Conservation (phyloP, 1,139 yeast genomes). For the Scheffersomyces parashehatae region DNA sequence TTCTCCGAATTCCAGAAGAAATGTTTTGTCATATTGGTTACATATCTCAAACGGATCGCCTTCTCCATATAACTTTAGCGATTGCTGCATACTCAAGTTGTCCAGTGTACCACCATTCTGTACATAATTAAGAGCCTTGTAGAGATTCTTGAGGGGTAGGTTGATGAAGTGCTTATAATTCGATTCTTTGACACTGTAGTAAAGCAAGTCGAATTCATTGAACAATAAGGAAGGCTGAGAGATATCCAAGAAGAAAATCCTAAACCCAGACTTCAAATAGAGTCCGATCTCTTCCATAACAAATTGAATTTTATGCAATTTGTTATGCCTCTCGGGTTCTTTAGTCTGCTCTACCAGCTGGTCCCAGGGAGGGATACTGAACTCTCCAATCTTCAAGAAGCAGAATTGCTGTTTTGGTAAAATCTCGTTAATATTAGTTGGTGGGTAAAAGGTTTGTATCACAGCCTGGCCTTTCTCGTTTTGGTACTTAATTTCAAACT, state of each 20-base stretch:
- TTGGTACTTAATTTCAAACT: constrained; percentile 45
- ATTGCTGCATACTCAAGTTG: constrained; percentile 14
- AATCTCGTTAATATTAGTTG: constrained; percentile 57
- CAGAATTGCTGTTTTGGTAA: constrained; percentile 55
- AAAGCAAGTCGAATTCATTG: constrained; percentile 45
- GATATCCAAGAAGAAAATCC: constrained; percentile 60
- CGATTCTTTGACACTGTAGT: constrained; percentile 42
- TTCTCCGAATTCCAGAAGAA: constrained; percentile 3
- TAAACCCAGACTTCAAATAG: constrained; percentile 55
- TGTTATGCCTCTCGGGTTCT: constrained; percentile 16
- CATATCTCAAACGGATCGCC: constrained; percentile 32
- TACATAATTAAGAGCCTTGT: constrained; percentile 40
- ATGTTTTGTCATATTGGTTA: constrained; percentile 27
- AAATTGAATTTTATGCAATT: constrained; percentile 41
- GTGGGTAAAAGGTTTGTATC: constrained; percentile 51
- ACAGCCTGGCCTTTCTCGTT: constrained; percentile 20
- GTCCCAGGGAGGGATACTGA: constrained; percentile 25
- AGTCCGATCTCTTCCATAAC: constrained; percentile 63
- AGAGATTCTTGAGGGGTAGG: constrained; percentile 43
- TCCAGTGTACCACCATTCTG: constrained; percentile 30
- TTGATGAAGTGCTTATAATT: constrained; percentile 45
- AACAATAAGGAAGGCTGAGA: constrained; percentile 44
- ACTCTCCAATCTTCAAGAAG: constrained; percentile 53
- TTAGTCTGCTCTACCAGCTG: constrained; percentile 1
- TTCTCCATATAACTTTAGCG: constrained; percentile 19